These are phyloP conservation scores for Geum urbanum DNA, from an alignment of 306 rosid species.

Conservation along the genomic window DNA sequence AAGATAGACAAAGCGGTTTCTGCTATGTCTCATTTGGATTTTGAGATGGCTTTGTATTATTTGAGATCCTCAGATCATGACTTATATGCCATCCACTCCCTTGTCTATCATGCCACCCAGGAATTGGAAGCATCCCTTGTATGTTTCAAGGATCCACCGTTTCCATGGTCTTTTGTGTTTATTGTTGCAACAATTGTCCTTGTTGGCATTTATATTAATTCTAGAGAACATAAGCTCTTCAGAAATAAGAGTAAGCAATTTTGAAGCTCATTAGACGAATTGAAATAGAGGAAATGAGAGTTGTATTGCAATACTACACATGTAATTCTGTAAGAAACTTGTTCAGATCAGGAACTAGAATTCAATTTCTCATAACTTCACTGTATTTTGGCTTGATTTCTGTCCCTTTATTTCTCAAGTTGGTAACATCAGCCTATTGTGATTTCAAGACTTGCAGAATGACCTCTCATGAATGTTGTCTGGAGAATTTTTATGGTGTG, in stretches of 20 bases:
- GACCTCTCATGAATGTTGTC: background rate
- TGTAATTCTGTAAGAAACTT: conserved; percentile 53
- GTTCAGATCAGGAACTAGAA: conserved; percentile 27
- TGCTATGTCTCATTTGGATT: conserved; percentile 78
- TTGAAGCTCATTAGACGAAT: conserved; percentile 45
- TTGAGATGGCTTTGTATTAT: conserved; percentile 77
- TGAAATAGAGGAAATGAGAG: conserved; percentile 23
- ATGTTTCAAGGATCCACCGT: conserved; percentile 87
- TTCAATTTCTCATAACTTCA: conserved; percentile 31
- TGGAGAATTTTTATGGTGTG: background rate
- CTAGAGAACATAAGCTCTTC: conserved; percentile 59
- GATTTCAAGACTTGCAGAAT: background rate
- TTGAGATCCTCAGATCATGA: conserved; percentile 86
- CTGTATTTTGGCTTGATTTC: conserved; percentile 24
- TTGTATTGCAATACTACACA: conserved; percentile 45
- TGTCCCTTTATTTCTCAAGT: conserved; percentile 4
- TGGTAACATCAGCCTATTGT: background rate
- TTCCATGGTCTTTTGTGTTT: conserved; percentile 68
- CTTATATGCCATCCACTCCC: conserved; percentile 74
- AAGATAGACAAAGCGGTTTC: conserved; percentile 91
- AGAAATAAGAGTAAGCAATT: conserved; percentile 91
- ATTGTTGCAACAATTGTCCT: conserved; percentile 42
- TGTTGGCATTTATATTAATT: conserved; percentile 60
- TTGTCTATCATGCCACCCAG: conserved; percentile 69
- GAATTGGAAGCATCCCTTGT: conserved; percentile 85